phyloP scores from a whole-genome alignment of 495 filamentous ascomycete genomes.

The Hypomontagnella monticulosa region DNA sequence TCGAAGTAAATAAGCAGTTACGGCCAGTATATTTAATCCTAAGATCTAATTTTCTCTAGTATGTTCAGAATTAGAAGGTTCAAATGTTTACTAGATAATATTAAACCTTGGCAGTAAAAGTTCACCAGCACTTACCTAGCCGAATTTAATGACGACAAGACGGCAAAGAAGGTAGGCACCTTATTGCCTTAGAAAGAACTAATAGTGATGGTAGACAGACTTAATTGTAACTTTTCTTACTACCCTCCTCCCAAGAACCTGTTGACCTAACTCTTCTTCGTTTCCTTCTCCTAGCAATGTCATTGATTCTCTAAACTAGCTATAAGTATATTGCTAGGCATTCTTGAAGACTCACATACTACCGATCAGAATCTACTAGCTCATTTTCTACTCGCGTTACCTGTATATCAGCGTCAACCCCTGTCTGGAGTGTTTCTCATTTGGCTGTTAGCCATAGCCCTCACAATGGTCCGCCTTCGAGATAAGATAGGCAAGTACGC shows the following conservation, averaged over 20 bases:
- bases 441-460: not conserved
- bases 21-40: no score
- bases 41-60: no score
- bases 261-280: not conserved
- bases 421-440: not conserved
- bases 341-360: conserved; percentile 9
- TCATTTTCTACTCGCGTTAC: conserved; percentile 7
- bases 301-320: conserved; percentile 1
- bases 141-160: no score
- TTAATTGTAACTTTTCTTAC: not conserved
- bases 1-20: no score
- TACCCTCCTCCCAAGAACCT: not conserved
- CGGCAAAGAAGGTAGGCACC: not conserved
- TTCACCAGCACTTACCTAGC: not conserved
- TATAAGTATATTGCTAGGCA: conserved; percentile 22
- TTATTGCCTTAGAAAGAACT: not conserved
- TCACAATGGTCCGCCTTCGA: conserved; percentile 20
- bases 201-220: not conserved
- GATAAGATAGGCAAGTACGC: conserved; percentile 5
- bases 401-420: not conserved
- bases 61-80: no score
- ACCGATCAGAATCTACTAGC: conserved; percentile 8
- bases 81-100: no score
- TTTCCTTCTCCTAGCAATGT: not conserved
- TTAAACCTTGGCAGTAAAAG: not conserved